Evolutionary conservation across 176 grass and related monocot species (phyloP).

Genomic region (Rhynchospora tenuis): DNA sequence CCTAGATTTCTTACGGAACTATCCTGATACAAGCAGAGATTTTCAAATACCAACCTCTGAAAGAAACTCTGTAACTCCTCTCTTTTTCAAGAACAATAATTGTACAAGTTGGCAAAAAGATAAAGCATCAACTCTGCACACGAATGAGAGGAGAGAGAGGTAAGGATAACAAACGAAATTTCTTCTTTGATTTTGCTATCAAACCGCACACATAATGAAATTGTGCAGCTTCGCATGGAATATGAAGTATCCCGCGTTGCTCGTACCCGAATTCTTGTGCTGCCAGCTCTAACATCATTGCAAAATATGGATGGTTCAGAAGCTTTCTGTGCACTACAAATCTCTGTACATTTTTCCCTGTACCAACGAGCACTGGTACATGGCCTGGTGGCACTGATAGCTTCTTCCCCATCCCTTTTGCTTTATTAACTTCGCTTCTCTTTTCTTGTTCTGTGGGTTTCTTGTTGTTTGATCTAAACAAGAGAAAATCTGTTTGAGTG

Average conservation of each 20-base stretch:
- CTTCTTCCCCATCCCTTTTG: conserved; percentile 9
- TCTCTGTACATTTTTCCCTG: conserved; percentile 27
- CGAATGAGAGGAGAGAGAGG: conserved; percentile 9
- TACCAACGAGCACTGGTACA: conserved; percentile 58
- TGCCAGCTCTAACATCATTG: conserved; percentile 44
- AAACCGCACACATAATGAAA: conserved; percentile 31
- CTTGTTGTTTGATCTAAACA: background rate
- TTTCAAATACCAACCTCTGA: conserved; percentile 19
- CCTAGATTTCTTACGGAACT: no score
- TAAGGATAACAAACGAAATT: conserved; percentile 14
- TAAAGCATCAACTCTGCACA: background rate
- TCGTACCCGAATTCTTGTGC: conserved; percentile 66
- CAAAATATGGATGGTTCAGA: conserved; percentile 51
- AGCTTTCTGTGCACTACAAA: conserved; percentile 54
- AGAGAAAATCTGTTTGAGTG: background rate
- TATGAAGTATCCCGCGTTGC: conserved; percentile 59
- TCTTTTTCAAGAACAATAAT: background rate
- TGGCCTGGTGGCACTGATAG: conserved; percentile 39
- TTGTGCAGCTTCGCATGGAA: conserved; percentile 45
- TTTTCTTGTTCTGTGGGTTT: background rate
- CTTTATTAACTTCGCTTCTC: background rate
- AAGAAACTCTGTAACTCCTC: background rate
- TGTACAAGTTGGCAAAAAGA: background rate
- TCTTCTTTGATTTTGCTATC: conserved; percentile 8
- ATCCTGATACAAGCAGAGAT: background rate